Conservation (phyloP, 495 filamentous ascomycete species). For the Ascobolus immersus region DNA sequence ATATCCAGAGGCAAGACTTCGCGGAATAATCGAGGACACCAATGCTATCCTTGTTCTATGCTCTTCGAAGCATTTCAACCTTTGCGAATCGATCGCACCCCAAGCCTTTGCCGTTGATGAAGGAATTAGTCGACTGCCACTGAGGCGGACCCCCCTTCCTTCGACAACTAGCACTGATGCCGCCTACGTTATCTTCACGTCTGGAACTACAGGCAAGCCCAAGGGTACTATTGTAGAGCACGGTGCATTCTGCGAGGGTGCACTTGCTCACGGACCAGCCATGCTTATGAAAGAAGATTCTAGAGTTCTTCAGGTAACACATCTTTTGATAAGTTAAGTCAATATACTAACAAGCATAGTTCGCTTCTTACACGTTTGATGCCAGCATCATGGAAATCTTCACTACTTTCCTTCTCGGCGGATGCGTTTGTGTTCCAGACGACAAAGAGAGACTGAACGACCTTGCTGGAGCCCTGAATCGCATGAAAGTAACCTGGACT, state of each 20-base stretch:
- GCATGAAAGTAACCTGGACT: slow-evolving; percentile 9
- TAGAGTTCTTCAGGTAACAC: slow-evolving; percentile 21
- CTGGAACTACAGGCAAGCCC: slow-evolving; percentile 20
- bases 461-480: slow-evolving; percentile 12
- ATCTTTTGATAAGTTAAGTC: no score
- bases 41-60: slow-evolving; percentile 7
- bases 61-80: slow-evolving; percentile 2
- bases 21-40: slow-evolving; percentile 14
- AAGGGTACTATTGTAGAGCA: slow-evolving; percentile 21
- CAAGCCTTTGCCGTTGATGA: slow-evolving; percentile 4
- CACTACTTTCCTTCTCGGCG: slow-evolving; percentile 19
- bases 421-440: slow-evolving; percentile 10
- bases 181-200: slow-evolving; percentile 21
- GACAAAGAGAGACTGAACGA: slow-evolving; percentile 11
- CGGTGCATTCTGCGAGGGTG: no score
- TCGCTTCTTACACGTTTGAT: slow-evolving; percentile 22
- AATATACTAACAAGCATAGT: no score
- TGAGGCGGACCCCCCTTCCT: slow-evolving; percentile 1
- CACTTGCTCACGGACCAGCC: no score
- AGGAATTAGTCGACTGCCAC: slow-evolving; percentile 5
- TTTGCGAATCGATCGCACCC: slow-evolving; percentile 2
- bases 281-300: slow-evolving; percentile 12
- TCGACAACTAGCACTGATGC: slow-evolving; percentile 5
- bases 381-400: slow-evolving; percentile 20
- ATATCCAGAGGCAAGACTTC: slow-evolving; percentile 13